A percentile compares a stretch with the other conserved stretches of the same genome.
phyloP scores from a whole-genome alignment of 1,284 basidiomycete species.

The Rhodotorula sp. region DNA sequence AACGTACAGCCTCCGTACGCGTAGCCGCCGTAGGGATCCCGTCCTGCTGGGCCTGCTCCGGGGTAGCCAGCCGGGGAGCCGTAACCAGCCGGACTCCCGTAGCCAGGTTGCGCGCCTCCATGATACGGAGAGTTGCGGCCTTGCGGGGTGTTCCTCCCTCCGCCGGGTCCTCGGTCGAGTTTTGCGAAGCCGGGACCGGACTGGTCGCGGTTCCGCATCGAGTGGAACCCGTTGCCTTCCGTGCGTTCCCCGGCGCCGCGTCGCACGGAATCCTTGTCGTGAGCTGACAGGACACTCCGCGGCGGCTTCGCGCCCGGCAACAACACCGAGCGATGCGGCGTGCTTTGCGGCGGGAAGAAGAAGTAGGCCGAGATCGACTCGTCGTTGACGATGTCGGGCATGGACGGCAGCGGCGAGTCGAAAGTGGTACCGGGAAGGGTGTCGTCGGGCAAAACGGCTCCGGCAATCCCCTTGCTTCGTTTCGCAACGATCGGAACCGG shows the following conservation, averaged over 20 bases:
- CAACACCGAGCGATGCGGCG: constrained; percentile 80
- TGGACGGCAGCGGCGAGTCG: constrained; percentile 62
- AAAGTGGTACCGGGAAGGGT: constrained; percentile 91
- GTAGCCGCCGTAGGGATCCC: constrained; percentile 36
- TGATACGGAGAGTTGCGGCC: constrained; percentile 12
- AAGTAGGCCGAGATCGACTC: constrained; percentile 82
- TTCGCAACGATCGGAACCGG: constrained; percentile 63
- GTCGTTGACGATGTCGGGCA: constrained; percentile 80
- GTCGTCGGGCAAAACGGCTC: constrained; percentile 74
- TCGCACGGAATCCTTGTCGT: constrained; percentile 69
- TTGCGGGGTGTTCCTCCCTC: constrained; percentile 4
- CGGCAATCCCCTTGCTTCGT: constrained; percentile 75
- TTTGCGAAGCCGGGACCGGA: constrained; percentile 39
- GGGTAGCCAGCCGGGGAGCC: not conserved
- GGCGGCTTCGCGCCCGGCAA: constrained; percentile 71
- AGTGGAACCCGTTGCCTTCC: constrained; percentile 35
- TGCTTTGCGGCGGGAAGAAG: constrained; percentile 81
- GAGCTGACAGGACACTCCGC: constrained; percentile 63
- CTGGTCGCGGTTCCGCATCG: constrained; percentile 23
- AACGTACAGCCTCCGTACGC: constrained; percentile 32
- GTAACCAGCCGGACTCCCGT: not conserved
- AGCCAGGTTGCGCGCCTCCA: constrained; percentile 17
- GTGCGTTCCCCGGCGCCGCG: constrained; percentile 48
- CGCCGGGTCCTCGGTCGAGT: constrained; percentile 15
- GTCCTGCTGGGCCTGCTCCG: constrained; percentile 3